Base-by-base conservation (phyloP, 192 early-diverging fungal species). In the Entomortierella lignicola region DNA sequence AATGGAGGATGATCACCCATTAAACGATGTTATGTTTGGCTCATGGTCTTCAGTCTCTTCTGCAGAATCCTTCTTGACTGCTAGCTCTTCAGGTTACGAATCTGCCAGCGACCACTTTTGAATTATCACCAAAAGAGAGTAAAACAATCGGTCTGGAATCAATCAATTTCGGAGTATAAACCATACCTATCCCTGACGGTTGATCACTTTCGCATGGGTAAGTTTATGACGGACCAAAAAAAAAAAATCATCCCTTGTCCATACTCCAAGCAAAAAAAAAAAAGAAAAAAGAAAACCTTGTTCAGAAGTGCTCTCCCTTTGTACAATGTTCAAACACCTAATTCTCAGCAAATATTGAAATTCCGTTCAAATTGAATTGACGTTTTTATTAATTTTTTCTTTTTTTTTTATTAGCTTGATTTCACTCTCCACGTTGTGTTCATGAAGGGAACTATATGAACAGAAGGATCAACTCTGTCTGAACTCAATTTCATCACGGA, bases 31-130 rank as follows among this genome's bases (percentile, higher is more conserved):
- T 34, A 60, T 63, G 59, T 53, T 68, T 20, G 66, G 73, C 4
- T 77, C 73, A 2, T 77, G 66, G 66, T 63, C 73, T 7, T 77
- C 73, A 5, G 66, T 77, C 47, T 77, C 66, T 21, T 77, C 73
- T 8, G 43, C 73, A 2, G 66, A 77, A 27, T 77, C 73, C 23
- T 77, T 61, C 21, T 58, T 77, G 41, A 63, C 73, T 2, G n/a
- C 65, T 0, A 44, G 50, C n/a, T 77, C 73, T 0, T 63, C 73
- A 3, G 73, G 43, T 21, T 77, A 77, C 23, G 59, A 55, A 25
- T 63, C 66, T 10, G 73, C 73, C 6, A 63, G 30, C 48, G 73
- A 77, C 8, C 17, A 29, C 42, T 77, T 66, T 48, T 65, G 26
- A 54, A 15, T 21, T 21, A 8, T 5, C 5, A 50, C 15, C 5